A percentile compares a stretch with the other conserved stretches of the same genome.
Evolutionary conservation across 1,284 basidiomycete genomes (phyloP).

Genomic region (Ceratobasidium sp.): DNA sequence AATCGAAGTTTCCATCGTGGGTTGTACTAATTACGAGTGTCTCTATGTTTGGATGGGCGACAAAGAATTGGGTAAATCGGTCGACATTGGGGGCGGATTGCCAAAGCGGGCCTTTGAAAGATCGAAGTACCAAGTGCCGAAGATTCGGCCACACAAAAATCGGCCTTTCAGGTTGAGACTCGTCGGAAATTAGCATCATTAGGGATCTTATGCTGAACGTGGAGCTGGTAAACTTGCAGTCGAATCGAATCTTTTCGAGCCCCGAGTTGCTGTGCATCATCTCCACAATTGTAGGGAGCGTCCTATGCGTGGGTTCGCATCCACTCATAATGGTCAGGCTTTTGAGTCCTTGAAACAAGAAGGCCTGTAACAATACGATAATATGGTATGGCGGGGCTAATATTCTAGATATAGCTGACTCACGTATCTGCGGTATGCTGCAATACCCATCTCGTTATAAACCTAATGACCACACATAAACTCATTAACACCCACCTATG

Average conservation of each 20-base stretch:
- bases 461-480: too few species aligned
- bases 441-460: too few species aligned
- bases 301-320: not conserved
- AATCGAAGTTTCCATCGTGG: not conserved
- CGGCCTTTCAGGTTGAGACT: too few species aligned
- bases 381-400: too few species aligned
- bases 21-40: conserved; percentile 2
- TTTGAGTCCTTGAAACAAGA: conserved; percentile 4
- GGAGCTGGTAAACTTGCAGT: conserved; percentile 29
- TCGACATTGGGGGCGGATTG: conserved; percentile 26
- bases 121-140: conserved; percentile 6
- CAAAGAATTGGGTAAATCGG: not conserved
- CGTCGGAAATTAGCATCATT: conserved; percentile 12
- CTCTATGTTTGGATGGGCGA: conserved; percentile 19
- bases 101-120: conserved; percentile 9
- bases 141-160: conserved; percentile 34
- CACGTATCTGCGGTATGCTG: conserved; percentile 15
- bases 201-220: not conserved
- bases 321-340: conserved; percentile 4
- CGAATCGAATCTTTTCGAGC: conserved; percentile 11
- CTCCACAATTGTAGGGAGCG: not conserved
- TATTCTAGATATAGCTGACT: not conserved
- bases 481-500: conserved; percentile 6
- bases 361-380: conserved; percentile 5
- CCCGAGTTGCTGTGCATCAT: conserved; percentile 18